phyloP scores from a whole-genome alignment of 2,329 filamentous ascomycete species.

The Cladosporium sp. region DNA sequence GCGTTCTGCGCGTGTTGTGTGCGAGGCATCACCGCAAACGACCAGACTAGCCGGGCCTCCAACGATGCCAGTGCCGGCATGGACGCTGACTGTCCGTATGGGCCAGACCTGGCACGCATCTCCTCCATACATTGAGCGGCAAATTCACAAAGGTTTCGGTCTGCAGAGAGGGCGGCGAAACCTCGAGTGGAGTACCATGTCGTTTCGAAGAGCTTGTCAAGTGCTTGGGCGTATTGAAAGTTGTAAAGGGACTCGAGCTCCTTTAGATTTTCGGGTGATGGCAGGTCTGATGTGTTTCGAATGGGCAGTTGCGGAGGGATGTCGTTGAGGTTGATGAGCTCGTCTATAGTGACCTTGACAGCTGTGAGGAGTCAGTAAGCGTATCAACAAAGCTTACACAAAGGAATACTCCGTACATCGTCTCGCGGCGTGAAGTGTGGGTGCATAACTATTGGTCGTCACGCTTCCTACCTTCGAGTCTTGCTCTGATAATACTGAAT shows the following conservation, averaged over 20 bases:
- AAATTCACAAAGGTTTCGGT: conserved; percentile 57
- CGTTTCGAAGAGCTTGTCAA: conserved; percentile 74
- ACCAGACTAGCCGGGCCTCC: conserved; percentile 56
- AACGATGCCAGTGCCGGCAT: conserved; percentile 39
- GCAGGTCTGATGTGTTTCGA: conserved; percentile 35
- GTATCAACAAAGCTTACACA: background rate
- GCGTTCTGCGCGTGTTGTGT: conserved; percentile 25
- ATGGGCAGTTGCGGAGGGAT: conserved; percentile 44
- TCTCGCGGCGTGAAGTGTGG: conserved; percentile 22
- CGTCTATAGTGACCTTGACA: conserved; percentile 56
- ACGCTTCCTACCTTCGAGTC: conserved; percentile 14
- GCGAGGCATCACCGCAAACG: conserved; percentile 43
- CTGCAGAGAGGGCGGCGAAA: conserved; percentile 46
- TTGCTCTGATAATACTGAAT: conserved; percentile 50
- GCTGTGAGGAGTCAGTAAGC: conserved; percentile 24
- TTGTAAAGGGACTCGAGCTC: conserved; percentile 69
- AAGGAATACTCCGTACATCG: conserved; percentile 20
- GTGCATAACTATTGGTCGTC: conserved; percentile 20
- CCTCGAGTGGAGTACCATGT: conserved; percentile 66
- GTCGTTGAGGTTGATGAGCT: conserved; percentile 61
- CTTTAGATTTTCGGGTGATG: conserved; percentile 46
- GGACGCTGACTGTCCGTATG: conserved; percentile 8
- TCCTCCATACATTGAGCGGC: conserved; percentile 58
- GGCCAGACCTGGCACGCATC: conserved; percentile 26
- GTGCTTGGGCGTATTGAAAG: conserved; percentile 67